Percentiles rank a stretch among this genome's conserved stretches.
phyloP scores from a whole-genome alignment of 345 rosid species.

The Eucalyptus leucophloia region DNA sequence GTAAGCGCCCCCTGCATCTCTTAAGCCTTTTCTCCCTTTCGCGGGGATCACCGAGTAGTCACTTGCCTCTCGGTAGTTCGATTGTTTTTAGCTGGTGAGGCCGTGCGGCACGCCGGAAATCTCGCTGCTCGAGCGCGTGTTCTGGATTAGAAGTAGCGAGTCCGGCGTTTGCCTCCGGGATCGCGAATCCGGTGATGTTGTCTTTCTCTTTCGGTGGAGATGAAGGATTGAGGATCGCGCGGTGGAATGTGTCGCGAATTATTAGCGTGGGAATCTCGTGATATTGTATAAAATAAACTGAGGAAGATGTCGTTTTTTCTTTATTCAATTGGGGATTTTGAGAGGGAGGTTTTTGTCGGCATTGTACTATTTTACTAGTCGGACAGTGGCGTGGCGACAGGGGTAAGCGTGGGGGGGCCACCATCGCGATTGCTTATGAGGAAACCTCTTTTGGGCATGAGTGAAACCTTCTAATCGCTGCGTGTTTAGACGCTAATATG shows the following conservation, averaged over 20 bases:
- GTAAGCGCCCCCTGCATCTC: constrained; percentile 18
- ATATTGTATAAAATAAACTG: neutral
- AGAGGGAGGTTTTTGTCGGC: neutral
- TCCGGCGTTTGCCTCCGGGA: neutral
- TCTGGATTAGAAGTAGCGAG: neutral
- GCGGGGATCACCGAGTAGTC: neutral
- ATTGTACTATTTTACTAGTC: neutral
- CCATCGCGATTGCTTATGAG: neutral
- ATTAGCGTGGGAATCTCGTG: neutral
- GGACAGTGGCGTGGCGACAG: neutral
- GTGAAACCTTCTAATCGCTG: neutral
- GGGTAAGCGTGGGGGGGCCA: neutral
- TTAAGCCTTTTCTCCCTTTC: neutral
- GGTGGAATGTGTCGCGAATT: neutral
- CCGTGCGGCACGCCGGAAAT: neutral
- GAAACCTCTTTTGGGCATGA: neutral
- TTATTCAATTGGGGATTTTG: neutral
- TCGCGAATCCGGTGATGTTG: neutral
- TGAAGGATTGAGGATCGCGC: neutral
- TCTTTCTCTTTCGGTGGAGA: neutral
- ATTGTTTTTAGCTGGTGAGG: neutral
- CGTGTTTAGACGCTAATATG: neutral
- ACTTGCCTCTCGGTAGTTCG: neutral
- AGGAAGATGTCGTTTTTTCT: neutral
- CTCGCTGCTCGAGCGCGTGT: neutral